phyloP scores from a whole-genome alignment of 768 basidiomycete species.

The Boletus patriciae region DNA sequence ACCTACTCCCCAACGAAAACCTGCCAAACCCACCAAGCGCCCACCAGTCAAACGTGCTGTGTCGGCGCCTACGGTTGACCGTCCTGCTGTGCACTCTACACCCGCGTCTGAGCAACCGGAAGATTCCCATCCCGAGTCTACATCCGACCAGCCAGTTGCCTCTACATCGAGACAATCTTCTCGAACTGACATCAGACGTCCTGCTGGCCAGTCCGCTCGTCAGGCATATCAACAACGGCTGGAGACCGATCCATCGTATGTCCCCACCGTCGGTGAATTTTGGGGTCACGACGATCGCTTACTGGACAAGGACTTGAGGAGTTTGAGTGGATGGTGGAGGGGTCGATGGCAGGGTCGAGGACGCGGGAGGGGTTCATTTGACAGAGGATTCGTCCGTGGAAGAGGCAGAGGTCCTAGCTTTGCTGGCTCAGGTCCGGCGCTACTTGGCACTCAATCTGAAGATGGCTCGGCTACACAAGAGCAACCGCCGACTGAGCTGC shows the following conservation, averaged over 20 bases:
- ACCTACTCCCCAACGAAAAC: conserved; percentile 40
- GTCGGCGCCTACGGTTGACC: conserved; percentile 35
- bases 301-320: conserved; percentile 77
- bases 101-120: conserved; percentile 16
- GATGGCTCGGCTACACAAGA: conserved; percentile 20
- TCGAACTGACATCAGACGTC: conserved; percentile 33
- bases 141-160: conserved; percentile 36
- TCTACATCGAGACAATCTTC: conserved; percentile 41
- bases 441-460: conserved; percentile 19
- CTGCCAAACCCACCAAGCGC: conserved; percentile 42
- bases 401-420: conserved; percentile 54
- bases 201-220: conserved; percentile 62
- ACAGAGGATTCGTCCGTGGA: conserved; percentile 49
- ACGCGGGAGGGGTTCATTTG: conserved; percentile 52
- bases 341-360: conserved; percentile 73
- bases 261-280: conserved; percentile 88
- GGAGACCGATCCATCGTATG: conserved; percentile 82
- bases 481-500: conserved; percentile 35
- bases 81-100: conserved; percentile 14
- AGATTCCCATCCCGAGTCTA: conserved; percentile 17
- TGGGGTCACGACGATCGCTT: conserved; percentile 95
- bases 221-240: conserved; percentile 85
- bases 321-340: conserved; percentile 86
- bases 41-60: conserved; percentile 35
- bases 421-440: conserved; percentile 18